phyloP scores from a whole-genome alignment of 306 rosid genomes.

The Boehmeria nivea region DNA sequence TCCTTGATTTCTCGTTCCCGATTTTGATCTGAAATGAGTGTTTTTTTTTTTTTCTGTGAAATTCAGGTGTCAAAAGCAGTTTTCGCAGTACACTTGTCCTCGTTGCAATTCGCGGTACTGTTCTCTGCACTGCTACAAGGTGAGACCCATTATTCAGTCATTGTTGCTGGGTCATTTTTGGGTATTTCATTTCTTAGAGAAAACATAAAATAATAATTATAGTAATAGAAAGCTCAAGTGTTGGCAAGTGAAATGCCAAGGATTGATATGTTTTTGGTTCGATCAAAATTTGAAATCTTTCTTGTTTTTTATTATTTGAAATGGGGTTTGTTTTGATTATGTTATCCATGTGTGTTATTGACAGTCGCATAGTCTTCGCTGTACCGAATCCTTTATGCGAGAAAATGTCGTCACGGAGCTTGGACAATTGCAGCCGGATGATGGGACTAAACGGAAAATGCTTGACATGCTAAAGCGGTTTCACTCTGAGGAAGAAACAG shows the following conservation, averaged over 20 bases:
- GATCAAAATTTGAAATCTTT: too few species aligned
- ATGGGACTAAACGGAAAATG: conserved; percentile 64
- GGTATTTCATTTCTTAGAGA: too few species aligned
- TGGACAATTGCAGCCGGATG: conserved; percentile 54
- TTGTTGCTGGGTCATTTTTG: too few species aligned
- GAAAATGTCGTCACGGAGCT: conserved; percentile 85
- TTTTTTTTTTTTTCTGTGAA: neutral
- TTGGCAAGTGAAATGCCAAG: too few species aligned
- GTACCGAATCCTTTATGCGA: conserved; percentile 90
- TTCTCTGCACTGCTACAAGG: conserved; percentile 85
- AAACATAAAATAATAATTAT: too few species aligned
- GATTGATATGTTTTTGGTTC: too few species aligned
- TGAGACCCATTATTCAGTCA: too few species aligned
- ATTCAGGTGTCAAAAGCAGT: conserved; percentile 85
- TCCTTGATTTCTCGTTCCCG: neutral
- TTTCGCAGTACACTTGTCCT: conserved; percentile 90
- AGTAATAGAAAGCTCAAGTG: too few species aligned
- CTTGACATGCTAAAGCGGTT: conserved; percentile 66
- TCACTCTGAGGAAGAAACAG: conserved; percentile 70
- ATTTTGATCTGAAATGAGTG: neutral
- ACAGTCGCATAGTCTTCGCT: conserved; percentile 76
- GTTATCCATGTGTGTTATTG: neutral
- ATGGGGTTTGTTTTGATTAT: conserved; percentile 4
- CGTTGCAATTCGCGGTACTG: conserved; percentile 89
- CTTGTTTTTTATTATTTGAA: too few species aligned